A percentile compares a stretch with the other conserved stretches of the same genome.
These are phyloP conservation scores for Amphibolis antarctica DNA, from an alignment of 106 monocot species.

Conservation along the genomic window DNA sequence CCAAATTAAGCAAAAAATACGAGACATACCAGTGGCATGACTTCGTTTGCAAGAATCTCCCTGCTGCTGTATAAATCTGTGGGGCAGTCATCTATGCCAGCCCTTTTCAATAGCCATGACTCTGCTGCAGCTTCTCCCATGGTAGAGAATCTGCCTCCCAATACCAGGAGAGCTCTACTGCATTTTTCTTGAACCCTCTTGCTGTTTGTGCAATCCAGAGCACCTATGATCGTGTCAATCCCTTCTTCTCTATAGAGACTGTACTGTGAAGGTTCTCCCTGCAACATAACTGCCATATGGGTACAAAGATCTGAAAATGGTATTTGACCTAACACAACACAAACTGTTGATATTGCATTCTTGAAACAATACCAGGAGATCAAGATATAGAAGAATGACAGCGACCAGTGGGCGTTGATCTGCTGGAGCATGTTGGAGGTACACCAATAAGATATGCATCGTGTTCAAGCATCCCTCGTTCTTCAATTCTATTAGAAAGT, in stretches of 20 bases:
- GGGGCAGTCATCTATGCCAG: slow-evolving; percentile 26
- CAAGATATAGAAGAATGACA: slow-evolving; percentile 50
- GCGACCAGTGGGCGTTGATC: slow-evolving; percentile 72
- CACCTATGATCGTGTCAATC: slow-evolving; percentile 43
- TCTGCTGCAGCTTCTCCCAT: slow-evolving; percentile 41
- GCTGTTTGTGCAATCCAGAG: slow-evolving; percentile 42
- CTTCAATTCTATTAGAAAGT: slow-evolving; percentile 53
- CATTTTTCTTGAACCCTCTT: slow-evolving; percentile 57
- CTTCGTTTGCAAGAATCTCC: slow-evolving; percentile 20
- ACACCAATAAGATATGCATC: slow-evolving; percentile 74
- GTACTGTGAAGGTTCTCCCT: slow-evolving; percentile 54
- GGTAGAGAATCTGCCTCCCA: slow-evolving; percentile 50
- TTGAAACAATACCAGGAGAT: slow-evolving; percentile 48
- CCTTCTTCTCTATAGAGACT: slow-evolving; percentile 76
- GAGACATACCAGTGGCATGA: slow-evolving; percentile 26
- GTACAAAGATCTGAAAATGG: slow-evolving; percentile 12
- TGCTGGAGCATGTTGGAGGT: slow-evolving; percentile 73
- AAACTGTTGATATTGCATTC: background rate
- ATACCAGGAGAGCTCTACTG: slow-evolving; percentile 44
- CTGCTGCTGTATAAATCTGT: slow-evolving; percentile 30
- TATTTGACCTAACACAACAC: background rate
- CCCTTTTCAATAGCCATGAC: slow-evolving; percentile 40
- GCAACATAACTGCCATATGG: slow-evolving; percentile 30
- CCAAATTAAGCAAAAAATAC: background rate
- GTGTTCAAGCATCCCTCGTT: slow-evolving; percentile 57